Conservation (phyloP, 192 early-diverging fungal species). For the Gonapodya sp. region DNA sequence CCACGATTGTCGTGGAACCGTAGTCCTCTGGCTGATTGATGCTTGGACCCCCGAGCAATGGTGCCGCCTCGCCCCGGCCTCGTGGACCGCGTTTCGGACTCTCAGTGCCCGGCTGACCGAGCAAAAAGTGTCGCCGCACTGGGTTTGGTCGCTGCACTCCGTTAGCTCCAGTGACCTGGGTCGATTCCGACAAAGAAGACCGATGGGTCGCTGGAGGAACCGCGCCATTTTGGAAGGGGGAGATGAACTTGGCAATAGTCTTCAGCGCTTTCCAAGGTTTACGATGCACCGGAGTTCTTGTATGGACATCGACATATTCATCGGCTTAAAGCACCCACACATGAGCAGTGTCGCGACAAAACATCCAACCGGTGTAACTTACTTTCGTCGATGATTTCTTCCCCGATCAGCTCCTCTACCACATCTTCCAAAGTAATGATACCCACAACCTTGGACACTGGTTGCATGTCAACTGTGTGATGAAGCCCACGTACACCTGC, state of each 20-base stretch:
- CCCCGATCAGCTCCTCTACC: conserved; percentile 10
- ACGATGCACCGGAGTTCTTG: neutral
- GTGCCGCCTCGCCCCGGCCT: neutral
- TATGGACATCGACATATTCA: conserved; percentile 8
- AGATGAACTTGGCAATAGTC: neutral
- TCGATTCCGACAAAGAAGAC: neutral
- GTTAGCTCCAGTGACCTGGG: neutral
- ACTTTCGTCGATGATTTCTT: conserved; percentile 10
- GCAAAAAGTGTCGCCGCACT: neutral
- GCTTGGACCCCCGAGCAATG: neutral
- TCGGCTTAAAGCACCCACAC: too few species aligned
- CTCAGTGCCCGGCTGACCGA: neutral
- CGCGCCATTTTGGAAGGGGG: neutral
- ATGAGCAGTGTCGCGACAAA: too few species aligned
- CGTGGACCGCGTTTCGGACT: neutral
- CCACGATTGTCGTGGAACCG: neutral
- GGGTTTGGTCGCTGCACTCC: neutral
- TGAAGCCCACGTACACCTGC: neutral
- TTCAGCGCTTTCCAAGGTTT: conserved; percentile 5
- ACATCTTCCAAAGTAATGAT: conserved; percentile 4
- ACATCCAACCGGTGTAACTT: neutral
- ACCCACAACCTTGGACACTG: neutral
- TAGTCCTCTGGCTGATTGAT: neutral
- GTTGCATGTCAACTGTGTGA: neutral
- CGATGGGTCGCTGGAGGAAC: neutral